Percentiles rank a stretch among this genome's conserved stretches.
Evolutionary conservation across 768 basidiomycete species (phyloP).

Genomic region (Amanita brunnescens): DNA sequence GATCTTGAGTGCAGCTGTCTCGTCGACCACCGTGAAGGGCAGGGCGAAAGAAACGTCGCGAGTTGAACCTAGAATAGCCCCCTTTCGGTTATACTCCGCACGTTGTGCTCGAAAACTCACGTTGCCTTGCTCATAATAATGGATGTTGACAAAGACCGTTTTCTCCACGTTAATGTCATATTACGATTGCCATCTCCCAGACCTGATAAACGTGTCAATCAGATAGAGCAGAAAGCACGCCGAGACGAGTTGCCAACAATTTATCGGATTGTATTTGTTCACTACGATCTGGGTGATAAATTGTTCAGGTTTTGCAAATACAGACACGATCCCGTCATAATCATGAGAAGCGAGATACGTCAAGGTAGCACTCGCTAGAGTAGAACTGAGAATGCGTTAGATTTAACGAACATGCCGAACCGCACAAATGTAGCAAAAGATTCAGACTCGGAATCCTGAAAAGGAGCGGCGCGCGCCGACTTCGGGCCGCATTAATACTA

Average conservation of each 20-base stretch:
- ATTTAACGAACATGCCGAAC: not conserved
- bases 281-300: slow-evolving; percentile 83
- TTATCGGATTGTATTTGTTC: slow-evolving; percentile 90
- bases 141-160: slow-evolving; percentile 73
- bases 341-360: slow-evolving; percentile 78
- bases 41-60: slow-evolving; percentile 54
- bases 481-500: too few species aligned
- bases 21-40: slow-evolving; percentile 46
- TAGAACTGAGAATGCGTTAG: slow-evolving; percentile 34
- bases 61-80: slow-evolving; percentile 69
- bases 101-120: slow-evolving; percentile 30
- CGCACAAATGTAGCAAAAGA: slow-evolving; percentile 53
- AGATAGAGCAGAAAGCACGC: too few species aligned
- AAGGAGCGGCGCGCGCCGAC: too few species aligned
- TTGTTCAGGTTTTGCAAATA: slow-evolving; percentile 48
- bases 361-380: slow-evolving; percentile 59
- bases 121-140: slow-evolving; percentile 98
- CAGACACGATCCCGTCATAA: slow-evolving; percentile 65
- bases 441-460: slow-evolving; percentile 60
- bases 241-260: slow-evolving; percentile 64
- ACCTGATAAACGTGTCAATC: too few species aligned
- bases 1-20: slow-evolving; percentile 55
- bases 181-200: slow-evolving; percentile 89
- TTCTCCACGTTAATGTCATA: slow-evolving; percentile 66
- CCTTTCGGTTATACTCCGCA: not conserved